Percentiles rank a stretch among this genome's conserved stretches.
Evolutionary conservation across 1,284 basidiomycete genomes (phyloP).

Genomic region (Apiotrichum gamsii): DNA sequence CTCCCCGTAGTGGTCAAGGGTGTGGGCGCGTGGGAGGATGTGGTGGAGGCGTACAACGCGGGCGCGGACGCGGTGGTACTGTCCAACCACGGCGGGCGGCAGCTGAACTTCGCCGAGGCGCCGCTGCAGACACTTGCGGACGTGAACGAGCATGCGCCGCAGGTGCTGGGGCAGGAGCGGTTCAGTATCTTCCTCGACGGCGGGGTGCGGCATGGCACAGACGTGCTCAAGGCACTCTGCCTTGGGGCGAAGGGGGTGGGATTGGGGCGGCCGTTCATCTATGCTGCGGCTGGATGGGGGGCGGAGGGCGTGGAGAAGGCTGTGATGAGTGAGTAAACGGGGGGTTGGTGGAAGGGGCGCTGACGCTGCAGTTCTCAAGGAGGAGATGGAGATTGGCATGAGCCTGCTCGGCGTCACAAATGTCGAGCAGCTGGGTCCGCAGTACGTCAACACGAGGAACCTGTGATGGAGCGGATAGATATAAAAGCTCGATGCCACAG

Average conservation of each 20-base stretch:
- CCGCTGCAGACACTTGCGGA: slow-evolving; percentile 67
- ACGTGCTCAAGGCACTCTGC: slow-evolving; percentile 81
- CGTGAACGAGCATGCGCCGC: slow-evolving; percentile 62
- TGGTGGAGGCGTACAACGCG: slow-evolving; percentile 44
- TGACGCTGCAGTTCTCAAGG: slow-evolving; percentile 55
- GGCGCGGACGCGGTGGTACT: slow-evolving; percentile 48
- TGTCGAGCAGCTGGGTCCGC: slow-evolving; percentile 46
- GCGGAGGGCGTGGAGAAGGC: slow-evolving; percentile 69
- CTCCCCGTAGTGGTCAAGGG: slow-evolving; percentile 51
- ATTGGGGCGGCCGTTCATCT: slow-evolving; percentile 76
- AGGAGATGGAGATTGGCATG: slow-evolving; percentile 75
- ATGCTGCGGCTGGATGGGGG: slow-evolving; percentile 81
- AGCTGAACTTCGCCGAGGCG: slow-evolving; percentile 51
- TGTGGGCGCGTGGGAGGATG: slow-evolving; percentile 49
- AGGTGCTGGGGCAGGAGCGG: slow-evolving; percentile 57
- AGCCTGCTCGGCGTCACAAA: slow-evolving; percentile 63
- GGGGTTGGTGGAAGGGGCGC: background rate
- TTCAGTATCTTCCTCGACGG: slow-evolving; percentile 75
- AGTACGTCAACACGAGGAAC: slow-evolving; percentile 30
- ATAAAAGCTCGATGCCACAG: too few species aligned
- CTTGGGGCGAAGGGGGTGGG: slow-evolving; percentile 82
- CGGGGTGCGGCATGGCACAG: slow-evolving; percentile 75
- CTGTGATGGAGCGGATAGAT: too few species aligned
- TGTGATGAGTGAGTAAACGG: slow-evolving; percentile 43
- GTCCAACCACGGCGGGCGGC: slow-evolving; percentile 48